Base-by-base conservation (phyloP, 75 land plant species). In the Ceratopteris richardii region DNA sequence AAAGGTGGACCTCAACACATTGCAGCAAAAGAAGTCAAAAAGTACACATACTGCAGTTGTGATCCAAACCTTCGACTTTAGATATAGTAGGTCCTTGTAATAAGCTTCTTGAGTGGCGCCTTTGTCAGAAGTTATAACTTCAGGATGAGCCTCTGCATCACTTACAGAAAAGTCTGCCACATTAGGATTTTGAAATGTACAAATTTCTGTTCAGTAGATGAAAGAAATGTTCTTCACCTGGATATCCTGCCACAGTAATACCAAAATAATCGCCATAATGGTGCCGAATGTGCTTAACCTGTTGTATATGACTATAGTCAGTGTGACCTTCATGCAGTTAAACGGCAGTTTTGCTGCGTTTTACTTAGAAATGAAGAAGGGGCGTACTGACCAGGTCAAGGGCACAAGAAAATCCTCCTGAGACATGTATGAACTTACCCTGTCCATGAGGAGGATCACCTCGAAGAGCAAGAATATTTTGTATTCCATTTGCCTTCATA, bases 171-270 rank as follows among this genome's bases (percentile, higher is more conserved):
- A n/a, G n/a, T n/a, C n/a, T n/a, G n/a, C n/a, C n/a, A n/a, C n/a
- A n/a, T n/a, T n/a, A n/a, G n/a, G n/a, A n/a, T n/a, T n/a, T n/a
- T n/a, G n/a, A 1, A 7, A 22, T 29, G 18, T 54, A 1, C 29
- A 67, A n/a, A 64, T 18, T 51, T 51, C 17, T 18, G 10, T 10
- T 18, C n/a, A 12, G n/a, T 51, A 19, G 18, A 18, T 10, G n/a
- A 51, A 6, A 7, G 23, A 51, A 56, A 27, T n/a, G n/a, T n/a
- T n/a, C n/a, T n/a, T n/a, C n/a, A n/a, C 98, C 98, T 63, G 98
- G 98, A 79, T 94, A 89, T 30, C 98, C 96, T 64, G 98, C 96
- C 65, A 94, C 96, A 50, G 98, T 89, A 17, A 94, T 81, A 33
- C 98, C 96, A 64, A 94, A 94, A 62, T 85, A 89, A 57, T 86